phyloP scores from a whole-genome alignment of 768 basidiomycete genomes.

The Leccinum pellstonianum region DNA sequence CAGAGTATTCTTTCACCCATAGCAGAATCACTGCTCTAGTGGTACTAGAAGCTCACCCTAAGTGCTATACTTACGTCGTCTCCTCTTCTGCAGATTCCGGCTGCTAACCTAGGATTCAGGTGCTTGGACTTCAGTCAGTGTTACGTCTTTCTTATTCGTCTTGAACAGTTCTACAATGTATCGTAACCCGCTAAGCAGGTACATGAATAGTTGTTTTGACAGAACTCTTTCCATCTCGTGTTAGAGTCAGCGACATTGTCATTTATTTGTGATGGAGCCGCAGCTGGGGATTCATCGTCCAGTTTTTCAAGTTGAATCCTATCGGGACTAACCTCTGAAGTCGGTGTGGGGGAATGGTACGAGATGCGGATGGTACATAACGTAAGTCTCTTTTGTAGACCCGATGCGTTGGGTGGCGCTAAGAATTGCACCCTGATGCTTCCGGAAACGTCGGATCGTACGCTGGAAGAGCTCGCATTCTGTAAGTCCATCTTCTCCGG shows the following conservation, averaged over 20 bases:
- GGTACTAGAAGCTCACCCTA: neutral
- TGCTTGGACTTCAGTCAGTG: neutral
- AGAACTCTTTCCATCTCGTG: neutral
- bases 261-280: neutral
- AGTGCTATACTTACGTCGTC: neutral
- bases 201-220: neutral
- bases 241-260: neutral
- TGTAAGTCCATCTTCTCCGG: neutral
- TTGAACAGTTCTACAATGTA: neutral
- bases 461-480: neutral
- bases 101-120: neutral
- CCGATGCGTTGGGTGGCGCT: neutral
- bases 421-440: neutral
- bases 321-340: too few species aligned
- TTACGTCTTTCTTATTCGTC: neutral
- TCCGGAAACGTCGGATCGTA: neutral
- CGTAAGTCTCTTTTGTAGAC: neutral
- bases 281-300: too few species aligned
- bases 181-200: neutral
- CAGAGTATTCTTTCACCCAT: neutral
- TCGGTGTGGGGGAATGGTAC: too few species aligned
- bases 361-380: too few species aligned
- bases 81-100: neutral
- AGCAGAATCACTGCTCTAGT: neutral
- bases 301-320: neutral